These are phyloP conservation scores for Solanum megistacrolobum DNA, from an alignment of 257 asterid species.

Conservation along the genomic window DNA sequence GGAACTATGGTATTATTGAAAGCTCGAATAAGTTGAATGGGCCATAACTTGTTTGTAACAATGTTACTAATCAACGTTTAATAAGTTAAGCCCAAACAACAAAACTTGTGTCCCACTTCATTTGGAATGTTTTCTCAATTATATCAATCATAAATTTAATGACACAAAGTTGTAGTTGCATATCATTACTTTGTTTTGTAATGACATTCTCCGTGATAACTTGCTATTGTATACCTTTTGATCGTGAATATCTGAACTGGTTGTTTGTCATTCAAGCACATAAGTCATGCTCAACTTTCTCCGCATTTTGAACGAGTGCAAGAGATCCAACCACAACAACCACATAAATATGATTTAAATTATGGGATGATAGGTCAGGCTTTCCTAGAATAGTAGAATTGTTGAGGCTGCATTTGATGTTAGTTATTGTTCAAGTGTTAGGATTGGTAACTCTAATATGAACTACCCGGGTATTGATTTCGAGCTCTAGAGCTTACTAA, in stretches of 20 bases:
- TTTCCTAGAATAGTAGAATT: no score
- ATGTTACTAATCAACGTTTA: background rate
- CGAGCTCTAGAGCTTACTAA: background rate
- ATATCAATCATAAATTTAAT: background rate
- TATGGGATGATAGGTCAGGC: no score
- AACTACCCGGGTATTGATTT: fast-evolving
- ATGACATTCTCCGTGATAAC: background rate
- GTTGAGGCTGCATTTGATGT: no score
- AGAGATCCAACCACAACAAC: no score
- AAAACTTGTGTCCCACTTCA: background rate
- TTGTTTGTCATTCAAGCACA: background rate
- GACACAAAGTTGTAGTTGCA: background rate
- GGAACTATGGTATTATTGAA: background rate
- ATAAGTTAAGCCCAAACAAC: background rate
- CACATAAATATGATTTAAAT: no score
- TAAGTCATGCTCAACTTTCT: background rate
- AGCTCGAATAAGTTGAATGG: background rate
- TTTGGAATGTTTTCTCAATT: background rate
- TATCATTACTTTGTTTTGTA: background rate
- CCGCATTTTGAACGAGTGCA: background rate
- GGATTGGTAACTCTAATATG: background rate
- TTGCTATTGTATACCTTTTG: background rate
- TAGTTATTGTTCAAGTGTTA: background rate
- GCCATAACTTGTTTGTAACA: background rate
- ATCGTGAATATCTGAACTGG: background rate